A percentile compares a stretch with the other conserved stretches of the same genome.
These are phyloP conservation scores for Austroboletus niveus DNA, from an alignment of 1,284 basidiomycete genomes.

Conservation along the genomic window DNA sequence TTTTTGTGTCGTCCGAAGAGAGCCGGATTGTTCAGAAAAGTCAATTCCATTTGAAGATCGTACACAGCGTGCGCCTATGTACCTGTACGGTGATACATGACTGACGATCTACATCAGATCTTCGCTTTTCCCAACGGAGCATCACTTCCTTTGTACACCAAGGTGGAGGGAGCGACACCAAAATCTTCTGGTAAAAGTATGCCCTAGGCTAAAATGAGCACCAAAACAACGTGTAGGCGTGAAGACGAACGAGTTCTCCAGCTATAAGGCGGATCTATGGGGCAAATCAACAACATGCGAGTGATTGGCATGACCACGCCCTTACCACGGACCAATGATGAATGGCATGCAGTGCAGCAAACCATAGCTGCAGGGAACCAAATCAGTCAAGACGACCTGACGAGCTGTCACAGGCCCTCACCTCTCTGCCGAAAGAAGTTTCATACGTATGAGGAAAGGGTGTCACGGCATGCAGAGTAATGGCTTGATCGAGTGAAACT, in stretches of 20 bases:
- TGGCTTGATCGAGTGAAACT: conserved; percentile 48
- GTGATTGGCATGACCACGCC: conserved; percentile 4
- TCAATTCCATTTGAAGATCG: conserved; percentile 14
- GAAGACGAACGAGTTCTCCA: conserved; percentile 63
- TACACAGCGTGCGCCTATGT: conserved; percentile 4
- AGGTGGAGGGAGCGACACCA: conserved; percentile 78
- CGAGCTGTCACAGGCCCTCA: conserved; percentile 30
- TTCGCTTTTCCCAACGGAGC: conserved; percentile 45
- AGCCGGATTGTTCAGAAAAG: no score
- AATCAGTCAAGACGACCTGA: conserved; percentile 7
- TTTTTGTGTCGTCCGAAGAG: no score
- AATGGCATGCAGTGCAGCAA: conserved; percentile 77
- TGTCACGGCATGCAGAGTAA: conserved; percentile 75
- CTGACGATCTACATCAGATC: conserved; percentile 28
- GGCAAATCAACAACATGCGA: conserved; percentile 11
- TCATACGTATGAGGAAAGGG: conserved; percentile 70
- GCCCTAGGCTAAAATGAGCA: conserved; percentile 41
- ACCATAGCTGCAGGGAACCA: conserved; percentile 67
- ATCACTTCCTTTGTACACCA: conserved; percentile 61
- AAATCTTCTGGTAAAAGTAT: conserved; percentile 69
- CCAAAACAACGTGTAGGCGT: conserved; percentile 3
- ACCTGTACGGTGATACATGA: conserved; percentile 9
- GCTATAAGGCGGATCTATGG: conserved; percentile 72
- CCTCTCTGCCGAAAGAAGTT: conserved; percentile 81
- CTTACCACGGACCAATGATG: conserved; percentile 84